Conservation (phyloP, 108 stramenopile genomes). For the Epithemia pelagica region DNA sequence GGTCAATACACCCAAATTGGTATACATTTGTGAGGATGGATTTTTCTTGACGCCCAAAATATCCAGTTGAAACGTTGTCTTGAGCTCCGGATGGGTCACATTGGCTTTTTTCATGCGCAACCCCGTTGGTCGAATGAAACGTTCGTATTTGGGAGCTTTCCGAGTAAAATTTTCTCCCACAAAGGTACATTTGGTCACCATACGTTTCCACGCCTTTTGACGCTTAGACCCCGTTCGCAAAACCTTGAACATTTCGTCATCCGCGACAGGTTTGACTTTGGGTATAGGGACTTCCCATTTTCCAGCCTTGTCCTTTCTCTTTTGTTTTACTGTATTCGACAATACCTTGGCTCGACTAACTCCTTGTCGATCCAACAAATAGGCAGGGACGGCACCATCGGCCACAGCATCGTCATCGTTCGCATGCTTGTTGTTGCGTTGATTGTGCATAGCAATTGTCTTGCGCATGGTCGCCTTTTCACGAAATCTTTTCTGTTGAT, state of each 20-base stretch:
- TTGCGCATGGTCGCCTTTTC: conserved; percentile 99
- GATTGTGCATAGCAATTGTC: conserved; percentile 97
- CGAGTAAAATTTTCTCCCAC: conserved; percentile 96
- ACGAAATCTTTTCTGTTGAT: conserved; percentile 95
- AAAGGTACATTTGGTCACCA: conserved; percentile 98
- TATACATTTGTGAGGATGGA: conserved; percentile 87
- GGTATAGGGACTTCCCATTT: conserved; percentile 99
- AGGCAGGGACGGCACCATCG: conserved; percentile 95
- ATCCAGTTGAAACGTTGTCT: conserved; percentile 97
- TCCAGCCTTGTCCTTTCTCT: conserved; percentile 99
- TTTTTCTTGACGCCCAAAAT: conserved; percentile 99
- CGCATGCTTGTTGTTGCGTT: conserved; percentile 92
- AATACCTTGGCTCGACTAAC: conserved; percentile 97
- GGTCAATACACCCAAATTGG: conserved; percentile 96
- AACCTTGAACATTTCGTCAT: conserved; percentile 99
- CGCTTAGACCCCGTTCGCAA: conserved; percentile 86
- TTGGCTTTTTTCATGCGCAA: conserved; percentile 98
- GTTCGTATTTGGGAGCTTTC: conserved; percentile 99
- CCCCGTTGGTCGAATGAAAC: conserved; percentile 97
- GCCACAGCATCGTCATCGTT: conserved; percentile 93
- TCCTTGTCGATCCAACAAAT: conserved; percentile 97
- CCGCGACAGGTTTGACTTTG: conserved; percentile 98
- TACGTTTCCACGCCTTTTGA: conserved; percentile 97
- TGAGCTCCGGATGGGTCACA: conserved; percentile 99
- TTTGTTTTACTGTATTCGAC: conserved; percentile 98